phyloP scores from a whole-genome alignment of 768 basidiomycete genomes.

The Steccherinum ochraceum region DNA sequence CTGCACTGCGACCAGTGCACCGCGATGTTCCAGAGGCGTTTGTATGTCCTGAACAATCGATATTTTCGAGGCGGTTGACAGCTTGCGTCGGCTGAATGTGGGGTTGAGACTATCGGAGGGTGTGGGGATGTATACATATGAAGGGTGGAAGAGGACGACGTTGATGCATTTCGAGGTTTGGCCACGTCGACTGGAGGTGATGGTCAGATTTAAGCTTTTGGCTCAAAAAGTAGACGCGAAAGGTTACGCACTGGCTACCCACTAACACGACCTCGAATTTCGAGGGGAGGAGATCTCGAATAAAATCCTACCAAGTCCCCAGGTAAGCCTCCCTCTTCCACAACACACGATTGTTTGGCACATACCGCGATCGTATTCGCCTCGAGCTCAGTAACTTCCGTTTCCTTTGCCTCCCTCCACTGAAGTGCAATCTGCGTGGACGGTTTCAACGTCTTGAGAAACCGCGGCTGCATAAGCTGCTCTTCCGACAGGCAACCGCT shows the following conservation, averaged over 20 bases:
- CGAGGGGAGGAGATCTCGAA: conserved; percentile 37
- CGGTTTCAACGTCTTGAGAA: background rate
- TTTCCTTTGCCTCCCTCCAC: background rate
- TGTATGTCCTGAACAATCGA: conserved; percentile 32
- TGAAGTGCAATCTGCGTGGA: background rate
- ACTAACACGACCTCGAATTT: conserved; percentile 45
- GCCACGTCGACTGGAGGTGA: conserved; percentile 34
- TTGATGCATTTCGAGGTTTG: conserved; percentile 30
- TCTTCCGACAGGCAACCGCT: background rate
- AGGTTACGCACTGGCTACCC: conserved; percentile 49
- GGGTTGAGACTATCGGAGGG: conserved; percentile 14
- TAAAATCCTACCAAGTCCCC: conserved; percentile 39
- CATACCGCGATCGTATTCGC: background rate
- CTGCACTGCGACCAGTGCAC: conserved; percentile 37
- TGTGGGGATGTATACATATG: conserved; percentile 36
- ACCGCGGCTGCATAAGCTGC: background rate
- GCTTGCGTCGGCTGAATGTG: background rate
- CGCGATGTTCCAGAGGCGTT: conserved; percentile 35
- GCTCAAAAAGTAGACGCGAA: background rate
- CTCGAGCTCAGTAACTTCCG: background rate
- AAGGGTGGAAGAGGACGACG: conserved; percentile 40
- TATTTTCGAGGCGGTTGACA: background rate
- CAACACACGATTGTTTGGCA: background rate
- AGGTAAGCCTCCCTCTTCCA: too few species aligned
- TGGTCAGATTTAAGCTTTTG: background rate